Conservation (phyloP, 2,329 filamentous ascomycete species). For the Diaporthe destruens region DNA sequence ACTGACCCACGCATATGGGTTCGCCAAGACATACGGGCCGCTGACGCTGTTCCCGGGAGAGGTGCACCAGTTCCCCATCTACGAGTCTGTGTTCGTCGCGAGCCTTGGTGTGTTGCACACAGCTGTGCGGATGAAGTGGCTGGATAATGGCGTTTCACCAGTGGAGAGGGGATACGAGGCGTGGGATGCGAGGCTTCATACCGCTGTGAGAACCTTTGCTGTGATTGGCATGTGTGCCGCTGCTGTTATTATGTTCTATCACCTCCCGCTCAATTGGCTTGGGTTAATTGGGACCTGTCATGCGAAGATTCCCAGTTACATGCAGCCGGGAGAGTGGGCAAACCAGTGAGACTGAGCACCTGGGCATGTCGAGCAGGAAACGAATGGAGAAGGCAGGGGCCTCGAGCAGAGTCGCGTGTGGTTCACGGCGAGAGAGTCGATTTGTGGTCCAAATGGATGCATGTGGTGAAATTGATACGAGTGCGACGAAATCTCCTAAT, state of each 20-base stretch:
- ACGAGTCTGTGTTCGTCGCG: conserved; percentile 25
- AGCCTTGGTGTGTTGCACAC: conserved; percentile 19
- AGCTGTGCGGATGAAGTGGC: conserved; percentile 1
- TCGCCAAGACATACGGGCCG: conserved; percentile 8
- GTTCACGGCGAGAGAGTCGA: no score
- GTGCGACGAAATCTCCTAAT: no score
- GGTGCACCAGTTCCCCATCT: conserved; percentile 17
- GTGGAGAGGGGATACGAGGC: conserved; percentile 14
- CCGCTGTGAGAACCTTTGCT: conserved; percentile 4
- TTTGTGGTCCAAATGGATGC: no score
- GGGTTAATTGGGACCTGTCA: background rate
- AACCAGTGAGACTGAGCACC: no score
- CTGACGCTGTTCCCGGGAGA: background rate
- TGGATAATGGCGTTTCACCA: conserved; percentile 2
- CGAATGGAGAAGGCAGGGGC: no score
- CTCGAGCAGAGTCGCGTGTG: no score
- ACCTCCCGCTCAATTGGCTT: conserved; percentile 16
- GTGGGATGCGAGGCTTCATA: conserved; percentile 1
- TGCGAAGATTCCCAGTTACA: conserved; percentile 13
- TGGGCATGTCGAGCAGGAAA: no score
- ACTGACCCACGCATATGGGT: background rate
- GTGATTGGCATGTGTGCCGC: conserved; percentile 7
- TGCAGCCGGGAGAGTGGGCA: background rate
- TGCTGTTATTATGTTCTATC: conserved; percentile 8
- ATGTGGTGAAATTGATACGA: no score